Conservation (phyloP, 805 yeast genomes). For the Martiniozyma abietophila region DNA sequence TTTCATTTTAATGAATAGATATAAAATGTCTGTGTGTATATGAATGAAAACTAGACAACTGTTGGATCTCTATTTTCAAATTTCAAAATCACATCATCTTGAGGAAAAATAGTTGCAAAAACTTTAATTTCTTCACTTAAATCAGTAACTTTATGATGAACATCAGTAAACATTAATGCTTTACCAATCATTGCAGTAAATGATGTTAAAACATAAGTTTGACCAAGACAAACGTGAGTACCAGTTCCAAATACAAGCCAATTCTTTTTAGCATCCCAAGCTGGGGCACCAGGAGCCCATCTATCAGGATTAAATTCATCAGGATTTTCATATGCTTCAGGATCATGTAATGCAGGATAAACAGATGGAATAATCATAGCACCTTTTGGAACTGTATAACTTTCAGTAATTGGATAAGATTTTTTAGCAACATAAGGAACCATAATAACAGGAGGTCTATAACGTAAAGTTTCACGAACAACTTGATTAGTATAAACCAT, state of each 20-base stretch:
- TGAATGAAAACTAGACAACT: slow-evolving; percentile 5
- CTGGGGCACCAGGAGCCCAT: slow-evolving; percentile 76
- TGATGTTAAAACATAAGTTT: slow-evolving; percentile 84
- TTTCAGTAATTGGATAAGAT: slow-evolving; percentile 71
- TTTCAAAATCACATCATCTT: slow-evolving; percentile 80
- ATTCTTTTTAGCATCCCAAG: slow-evolving; percentile 70
- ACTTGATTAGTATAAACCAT: slow-evolving; percentile 88
- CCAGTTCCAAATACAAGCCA: slow-evolving; percentile 98
- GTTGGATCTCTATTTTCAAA: slow-evolving; percentile 60
- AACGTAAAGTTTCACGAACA: slow-evolving; percentile 85
- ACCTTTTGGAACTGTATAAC: slow-evolving; percentile 92
- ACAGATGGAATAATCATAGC: slow-evolving; percentile 94
- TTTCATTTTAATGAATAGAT: too few relatives aligned
- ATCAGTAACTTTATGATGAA: slow-evolving; percentile 75
- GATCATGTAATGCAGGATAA: slow-evolving; percentile 95
- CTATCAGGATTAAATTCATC: slow-evolving; percentile 94
- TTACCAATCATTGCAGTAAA: slow-evolving; percentile 89
- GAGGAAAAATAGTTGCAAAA: slow-evolving; percentile 96
- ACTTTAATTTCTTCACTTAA: slow-evolving; percentile 88
- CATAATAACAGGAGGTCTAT: slow-evolving; percentile 97
- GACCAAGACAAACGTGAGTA: slow-evolving; percentile 93
- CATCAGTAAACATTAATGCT: slow-evolving; percentile 70
- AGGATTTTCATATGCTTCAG: slow-evolving; percentile 91
- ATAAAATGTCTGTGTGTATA: too few relatives aligned
- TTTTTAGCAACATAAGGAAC: slow-evolving; percentile 93